Percentiles rank a stretch among this genome's conserved stretches.
Conservation (phyloP, 1,139 yeast genomes). For the Torulaspora pretoriensis region DNA sequence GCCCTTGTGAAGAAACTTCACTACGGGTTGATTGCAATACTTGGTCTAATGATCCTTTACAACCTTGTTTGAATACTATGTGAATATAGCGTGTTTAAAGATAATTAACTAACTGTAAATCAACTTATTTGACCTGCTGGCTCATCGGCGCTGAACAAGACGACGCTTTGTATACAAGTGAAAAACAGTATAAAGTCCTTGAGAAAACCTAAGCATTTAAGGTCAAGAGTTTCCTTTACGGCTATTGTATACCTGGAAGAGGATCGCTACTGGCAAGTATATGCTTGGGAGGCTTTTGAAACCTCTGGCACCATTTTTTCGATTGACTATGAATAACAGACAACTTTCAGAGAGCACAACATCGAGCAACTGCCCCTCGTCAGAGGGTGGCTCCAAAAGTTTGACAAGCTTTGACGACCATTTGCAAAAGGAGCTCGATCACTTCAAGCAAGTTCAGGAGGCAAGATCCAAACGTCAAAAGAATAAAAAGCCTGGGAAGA, state of each 20-base stretch:
- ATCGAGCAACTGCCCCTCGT: not conserved
- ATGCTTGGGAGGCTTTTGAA: slow-evolving; percentile 6
- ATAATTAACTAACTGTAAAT: no score
- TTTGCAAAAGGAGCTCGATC: slow-evolving; percentile 13
- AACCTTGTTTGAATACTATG: not conserved
- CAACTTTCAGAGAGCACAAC: not conserved
- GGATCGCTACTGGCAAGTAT: not conserved
- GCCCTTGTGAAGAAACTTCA: slow-evolving; percentile 12
- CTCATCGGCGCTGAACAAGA: no score
- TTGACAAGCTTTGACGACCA: slow-evolving; percentile 12
- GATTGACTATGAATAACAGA: slow-evolving; percentile 1
- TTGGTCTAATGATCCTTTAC: slow-evolving; percentile 5
- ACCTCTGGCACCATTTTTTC: not conserved
- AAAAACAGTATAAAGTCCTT: no score
- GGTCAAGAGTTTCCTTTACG: not conserved
- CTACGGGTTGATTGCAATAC: slow-evolving; percentile 10
- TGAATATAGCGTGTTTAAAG: not conserved
- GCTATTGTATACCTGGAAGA: no score
- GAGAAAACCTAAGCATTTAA: not conserved
- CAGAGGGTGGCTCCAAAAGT: not conserved
- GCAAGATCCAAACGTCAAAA: slow-evolving; percentile 16
- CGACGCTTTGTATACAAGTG: no score
- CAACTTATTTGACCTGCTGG: no score
- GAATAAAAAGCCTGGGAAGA: slow-evolving; percentile 15
- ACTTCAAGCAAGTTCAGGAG: slow-evolving; percentile 14